Evolutionary conservation across 176 grass and related monocot genomes (phyloP).

Genomic region (Neostapfia colusana): DNA sequence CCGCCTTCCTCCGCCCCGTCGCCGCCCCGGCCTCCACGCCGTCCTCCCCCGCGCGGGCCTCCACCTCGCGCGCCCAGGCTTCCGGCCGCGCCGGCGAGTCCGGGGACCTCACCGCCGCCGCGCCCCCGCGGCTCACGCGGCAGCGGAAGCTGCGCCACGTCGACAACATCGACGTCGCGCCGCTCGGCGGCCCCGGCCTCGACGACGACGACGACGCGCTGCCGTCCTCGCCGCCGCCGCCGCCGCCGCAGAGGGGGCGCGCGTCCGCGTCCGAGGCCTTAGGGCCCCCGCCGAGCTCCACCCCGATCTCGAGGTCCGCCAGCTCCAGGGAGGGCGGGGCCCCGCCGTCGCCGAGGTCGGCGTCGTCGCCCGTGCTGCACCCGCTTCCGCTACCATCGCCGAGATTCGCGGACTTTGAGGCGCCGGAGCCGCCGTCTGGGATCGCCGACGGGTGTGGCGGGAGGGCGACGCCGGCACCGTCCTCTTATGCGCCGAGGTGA

Average conservation of each 20-base stretch:
- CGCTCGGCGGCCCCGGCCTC: conserved; percentile 36
- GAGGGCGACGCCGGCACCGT: conserved; percentile 1
- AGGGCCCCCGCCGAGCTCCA: not conserved
- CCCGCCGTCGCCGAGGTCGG: conserved; percentile 53
- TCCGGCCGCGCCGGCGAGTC: not conserved
- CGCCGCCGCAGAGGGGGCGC: not conserved
- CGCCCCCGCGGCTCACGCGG: conserved; percentile 55
- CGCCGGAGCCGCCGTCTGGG: not conserved
- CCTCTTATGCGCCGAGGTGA: conserved; percentile 39
- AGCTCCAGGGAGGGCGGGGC: conserved; percentile 48
- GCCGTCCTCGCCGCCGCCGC: conserved; percentile 32
- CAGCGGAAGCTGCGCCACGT: conserved; percentile 77
- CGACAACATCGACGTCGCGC: conserved; percentile 38
- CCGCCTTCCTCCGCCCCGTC: conserved; percentile 51
- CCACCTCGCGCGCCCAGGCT: conserved; percentile 48
- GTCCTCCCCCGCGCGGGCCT: conserved; percentile 43
- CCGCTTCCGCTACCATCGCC: conserved; percentile 71
- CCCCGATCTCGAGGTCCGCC: conserved; percentile 45
- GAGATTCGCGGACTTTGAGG: conserved; percentile 8
- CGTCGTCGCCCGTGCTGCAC: conserved; percentile 55
- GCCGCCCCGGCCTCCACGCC: conserved; percentile 39
- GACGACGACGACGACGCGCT: conserved; percentile 9
- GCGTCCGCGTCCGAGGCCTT: conserved; percentile 29
- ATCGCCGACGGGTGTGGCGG: conserved; percentile 31
- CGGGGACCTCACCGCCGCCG: conserved; percentile 1